Percentiles rank a stretch among this genome's conserved stretches.
Evolutionary conservation across 768 basidiomycete species (phyloP).

Genomic region (Tulasnella sp.): DNA sequence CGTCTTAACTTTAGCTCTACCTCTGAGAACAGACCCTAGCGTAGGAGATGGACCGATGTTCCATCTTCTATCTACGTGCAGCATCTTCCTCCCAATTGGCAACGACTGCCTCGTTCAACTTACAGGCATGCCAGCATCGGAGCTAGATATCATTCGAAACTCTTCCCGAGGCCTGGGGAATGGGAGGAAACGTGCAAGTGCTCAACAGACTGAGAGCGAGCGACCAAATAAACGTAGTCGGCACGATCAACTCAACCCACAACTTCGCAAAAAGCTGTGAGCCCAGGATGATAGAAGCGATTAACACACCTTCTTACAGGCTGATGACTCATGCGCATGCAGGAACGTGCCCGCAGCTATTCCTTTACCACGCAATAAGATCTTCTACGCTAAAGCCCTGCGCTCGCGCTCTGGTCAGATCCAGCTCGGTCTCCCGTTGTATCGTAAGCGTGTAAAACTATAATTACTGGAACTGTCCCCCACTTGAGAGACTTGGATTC

Average conservation of each 20-base stretch:
- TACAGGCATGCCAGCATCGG: constrained; percentile 57
- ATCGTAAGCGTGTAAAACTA: constrained; percentile 42
- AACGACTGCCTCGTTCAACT: constrained; percentile 82
- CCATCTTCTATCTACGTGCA: constrained; percentile 64
- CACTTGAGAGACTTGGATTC: not conserved
- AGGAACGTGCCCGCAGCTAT: constrained; percentile 39
- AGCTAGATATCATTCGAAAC: constrained; percentile 20
- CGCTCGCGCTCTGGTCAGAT: constrained; percentile 40
- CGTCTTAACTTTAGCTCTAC: not conserved
- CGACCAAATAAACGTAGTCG: not conserved
- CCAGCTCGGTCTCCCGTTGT: constrained; percentile 52
- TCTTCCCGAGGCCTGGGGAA: not conserved
- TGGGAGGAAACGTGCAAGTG: not conserved
- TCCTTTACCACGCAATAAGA: constrained; percentile 38
- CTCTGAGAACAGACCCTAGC: constrained; percentile 30
- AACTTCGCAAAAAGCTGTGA: not conserved
- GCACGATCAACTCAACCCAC: not conserved
- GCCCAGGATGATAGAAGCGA: too few relatives aligned
- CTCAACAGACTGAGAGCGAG: not conserved
- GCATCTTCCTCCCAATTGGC: constrained; percentile 62
- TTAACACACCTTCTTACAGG: too few relatives aligned
- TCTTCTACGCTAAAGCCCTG: constrained; percentile 57
- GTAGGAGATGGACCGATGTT: constrained; percentile 68
- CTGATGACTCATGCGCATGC: constrained; percentile 23
- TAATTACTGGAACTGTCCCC: not conserved